Evolutionary conservation across 305 asterid species (phyloP).

Genomic region (Fraxinus xanthoxyloides): DNA sequence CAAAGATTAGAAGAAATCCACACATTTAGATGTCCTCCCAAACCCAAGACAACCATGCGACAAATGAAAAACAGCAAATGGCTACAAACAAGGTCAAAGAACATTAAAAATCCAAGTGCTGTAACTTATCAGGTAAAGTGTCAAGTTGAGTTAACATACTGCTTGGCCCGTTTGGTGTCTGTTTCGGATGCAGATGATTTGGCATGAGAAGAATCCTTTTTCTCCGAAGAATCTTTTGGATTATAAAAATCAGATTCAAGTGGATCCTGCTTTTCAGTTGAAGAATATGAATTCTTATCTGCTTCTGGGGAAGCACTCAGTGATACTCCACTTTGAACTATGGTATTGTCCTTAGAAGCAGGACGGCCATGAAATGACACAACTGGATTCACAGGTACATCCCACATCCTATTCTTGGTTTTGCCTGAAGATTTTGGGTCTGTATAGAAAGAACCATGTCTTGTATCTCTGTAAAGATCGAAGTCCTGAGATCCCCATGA

Average conservation of each 20-base stretch:
- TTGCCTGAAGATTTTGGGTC: slow-evolving; percentile 43
- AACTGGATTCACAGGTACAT: slow-evolving; percentile 44
- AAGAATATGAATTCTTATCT: slow-evolving; percentile 51
- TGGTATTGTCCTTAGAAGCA: slow-evolving; percentile 42
- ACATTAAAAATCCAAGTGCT: neutral
- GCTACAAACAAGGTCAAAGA: neutral
- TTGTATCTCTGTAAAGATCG: slow-evolving; percentile 49
- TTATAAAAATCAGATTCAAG: slow-evolving; percentile 54
- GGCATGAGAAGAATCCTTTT: slow-evolving; percentile 52
- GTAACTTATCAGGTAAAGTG: slow-evolving; percentile 13
- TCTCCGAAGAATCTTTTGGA: slow-evolving; percentile 51
- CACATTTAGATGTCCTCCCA: slow-evolving; percentile 2
- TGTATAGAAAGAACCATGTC: slow-evolving; percentile 45
- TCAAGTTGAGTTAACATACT: slow-evolving; percentile 56
- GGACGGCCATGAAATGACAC: slow-evolving; percentile 50
- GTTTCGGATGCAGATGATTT: slow-evolving; percentile 62
- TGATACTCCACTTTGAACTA: slow-evolving; percentile 39
- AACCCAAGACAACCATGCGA: slow-evolving; percentile 7
- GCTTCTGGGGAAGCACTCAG: slow-evolving; percentile 45
- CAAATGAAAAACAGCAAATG: neutral
- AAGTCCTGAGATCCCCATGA: slow-evolving; percentile 80
- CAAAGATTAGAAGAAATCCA: neutral
- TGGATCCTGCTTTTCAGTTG: slow-evolving; percentile 49
- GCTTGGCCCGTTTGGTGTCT: slow-evolving; percentile 89
- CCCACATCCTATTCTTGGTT: slow-evolving; percentile 61